Evolutionary conservation across 192 early-diverging fungal species (phyloP).

Genomic region (Entomortierella beljakovae): DNA sequence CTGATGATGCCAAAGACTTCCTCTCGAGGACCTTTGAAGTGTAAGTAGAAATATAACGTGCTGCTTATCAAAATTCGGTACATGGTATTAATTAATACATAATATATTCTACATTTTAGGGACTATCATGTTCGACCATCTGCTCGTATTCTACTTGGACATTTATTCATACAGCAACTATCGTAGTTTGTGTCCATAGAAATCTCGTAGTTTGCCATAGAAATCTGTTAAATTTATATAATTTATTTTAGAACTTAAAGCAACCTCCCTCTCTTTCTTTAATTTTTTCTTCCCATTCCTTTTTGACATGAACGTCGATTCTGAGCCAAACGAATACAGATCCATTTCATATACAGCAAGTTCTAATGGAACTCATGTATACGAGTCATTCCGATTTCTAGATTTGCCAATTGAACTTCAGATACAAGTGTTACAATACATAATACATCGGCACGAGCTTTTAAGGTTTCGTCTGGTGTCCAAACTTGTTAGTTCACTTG

Average conservation of each 20-base stretch:
- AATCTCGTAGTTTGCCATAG: too few relatives aligned
- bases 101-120: constrained; percentile 31
- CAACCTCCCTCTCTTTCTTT: neutral
- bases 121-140: constrained; percentile 84
- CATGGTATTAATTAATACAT: too few relatives aligned
- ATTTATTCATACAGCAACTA: constrained; percentile 74
- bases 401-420: constrained; percentile 28
- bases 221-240: too few relatives aligned
- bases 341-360: neutral
- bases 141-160: constrained; percentile 73
- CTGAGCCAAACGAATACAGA: neutral
- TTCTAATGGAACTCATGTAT: neutral
- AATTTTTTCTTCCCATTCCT: neutral
- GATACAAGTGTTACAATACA: constrained; percentile 12
- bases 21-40: constrained; percentile 79
- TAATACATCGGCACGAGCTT: neutral
- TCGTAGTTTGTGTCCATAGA: constrained; percentile 15
- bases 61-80: neutral
- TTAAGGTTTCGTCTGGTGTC: constrained; percentile 31
- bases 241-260: too few relatives aligned
- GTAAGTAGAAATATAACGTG: constrained; percentile 55
- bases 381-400: neutral
- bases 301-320: neutral
- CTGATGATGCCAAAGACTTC: constrained; percentile 80
- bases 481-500: constrained; percentile 1